A percentile compares a stretch with the other conserved stretches of the same genome.
These are phyloP conservation scores for Daldinia decipiens DNA, from an alignment of 495 filamentous ascomycete genomes.

Conservation along the genomic window DNA sequence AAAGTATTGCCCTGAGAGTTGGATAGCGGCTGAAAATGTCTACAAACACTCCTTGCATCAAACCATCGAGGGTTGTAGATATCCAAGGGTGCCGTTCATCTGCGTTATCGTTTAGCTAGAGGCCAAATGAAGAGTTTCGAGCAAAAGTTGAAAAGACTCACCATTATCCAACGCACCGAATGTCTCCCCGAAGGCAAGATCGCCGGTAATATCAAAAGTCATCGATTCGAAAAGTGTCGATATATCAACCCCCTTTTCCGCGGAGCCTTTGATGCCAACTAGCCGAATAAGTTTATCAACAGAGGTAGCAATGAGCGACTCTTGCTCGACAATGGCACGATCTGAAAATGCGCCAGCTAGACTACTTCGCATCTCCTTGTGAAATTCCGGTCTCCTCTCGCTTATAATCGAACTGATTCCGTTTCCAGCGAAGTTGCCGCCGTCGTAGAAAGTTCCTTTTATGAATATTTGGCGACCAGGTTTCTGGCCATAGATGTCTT, in stretches of 20 bases:
- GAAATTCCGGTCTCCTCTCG: slow-evolving; percentile 46
- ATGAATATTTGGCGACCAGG: slow-evolving; percentile 45
- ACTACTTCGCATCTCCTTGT: slow-evolving; percentile 49
- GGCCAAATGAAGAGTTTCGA: background rate
- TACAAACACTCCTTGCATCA: slow-evolving; percentile 44
- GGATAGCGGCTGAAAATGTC: slow-evolving; percentile 23
- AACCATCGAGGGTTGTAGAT: slow-evolving; percentile 46
- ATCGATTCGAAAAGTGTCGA: slow-evolving; percentile 19
- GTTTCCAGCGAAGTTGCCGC: slow-evolving; percentile 42
- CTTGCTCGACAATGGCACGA: slow-evolving; percentile 54
- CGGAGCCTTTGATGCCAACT: slow-evolving; percentile 16
- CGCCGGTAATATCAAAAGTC: slow-evolving; percentile 61
- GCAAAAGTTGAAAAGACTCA: slow-evolving; percentile 1
- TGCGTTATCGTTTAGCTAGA: background rate
- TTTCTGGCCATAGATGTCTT: slow-evolving; percentile 55
- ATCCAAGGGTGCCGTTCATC: slow-evolving; percentile 58
- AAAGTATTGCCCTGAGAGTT: background rate
- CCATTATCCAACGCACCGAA: slow-evolving; percentile 58
- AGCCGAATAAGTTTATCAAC: slow-evolving; percentile 25
- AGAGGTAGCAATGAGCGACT: slow-evolving; percentile 50
- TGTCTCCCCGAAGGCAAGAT: slow-evolving; percentile 61
- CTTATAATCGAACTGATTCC: slow-evolving; percentile 39
- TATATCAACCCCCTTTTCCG: slow-evolving; percentile 26
- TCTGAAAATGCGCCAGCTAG: slow-evolving; percentile 52
- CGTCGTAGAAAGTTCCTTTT: slow-evolving; percentile 45